Conservation (phyloP, 257 asterid genomes). For the Nyctanthes arbortristis region DNA sequence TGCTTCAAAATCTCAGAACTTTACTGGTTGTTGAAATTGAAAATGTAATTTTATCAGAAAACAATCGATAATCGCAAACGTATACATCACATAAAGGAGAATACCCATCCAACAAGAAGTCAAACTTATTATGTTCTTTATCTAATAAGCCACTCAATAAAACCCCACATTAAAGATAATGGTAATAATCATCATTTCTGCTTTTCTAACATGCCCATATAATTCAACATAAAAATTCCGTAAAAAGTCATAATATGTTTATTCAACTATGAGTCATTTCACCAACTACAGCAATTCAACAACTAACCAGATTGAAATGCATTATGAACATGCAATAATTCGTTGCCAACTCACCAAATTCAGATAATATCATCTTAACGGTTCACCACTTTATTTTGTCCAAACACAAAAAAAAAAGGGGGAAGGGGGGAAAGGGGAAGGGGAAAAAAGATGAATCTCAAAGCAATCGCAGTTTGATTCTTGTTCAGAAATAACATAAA, state of each 20-base stretch:
- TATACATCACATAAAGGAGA: neutral
- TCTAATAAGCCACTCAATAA: slow-evolving; percentile 1
- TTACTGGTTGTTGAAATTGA: neutral
- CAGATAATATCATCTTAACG: neutral
- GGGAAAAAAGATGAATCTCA: too few relatives aligned
- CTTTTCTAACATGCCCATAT: neutral
- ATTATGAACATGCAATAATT: slow-evolving; percentile 11
- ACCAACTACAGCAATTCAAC: slow-evolving; percentile 5
- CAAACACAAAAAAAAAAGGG: neutral
- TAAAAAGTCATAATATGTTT: neutral
- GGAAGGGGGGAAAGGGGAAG: too few relatives aligned
- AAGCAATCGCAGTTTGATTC: neutral
- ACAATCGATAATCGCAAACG: neutral
- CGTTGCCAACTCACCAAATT: neutral
- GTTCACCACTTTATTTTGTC: neutral
- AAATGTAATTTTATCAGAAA: neutral
- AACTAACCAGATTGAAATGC: slow-evolving; percentile 3
- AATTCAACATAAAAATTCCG: neutral
- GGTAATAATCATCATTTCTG: neutral
- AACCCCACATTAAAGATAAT: neutral
- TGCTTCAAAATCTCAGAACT: neutral
- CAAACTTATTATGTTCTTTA: neutral
- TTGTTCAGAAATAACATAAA: neutral
- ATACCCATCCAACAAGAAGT: neutral
- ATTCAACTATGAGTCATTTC: slow-evolving; percentile 8